Evolutionary conservation across 257 asterid genomes (phyloP).

Genomic region (Ehretia macrophylla): DNA sequence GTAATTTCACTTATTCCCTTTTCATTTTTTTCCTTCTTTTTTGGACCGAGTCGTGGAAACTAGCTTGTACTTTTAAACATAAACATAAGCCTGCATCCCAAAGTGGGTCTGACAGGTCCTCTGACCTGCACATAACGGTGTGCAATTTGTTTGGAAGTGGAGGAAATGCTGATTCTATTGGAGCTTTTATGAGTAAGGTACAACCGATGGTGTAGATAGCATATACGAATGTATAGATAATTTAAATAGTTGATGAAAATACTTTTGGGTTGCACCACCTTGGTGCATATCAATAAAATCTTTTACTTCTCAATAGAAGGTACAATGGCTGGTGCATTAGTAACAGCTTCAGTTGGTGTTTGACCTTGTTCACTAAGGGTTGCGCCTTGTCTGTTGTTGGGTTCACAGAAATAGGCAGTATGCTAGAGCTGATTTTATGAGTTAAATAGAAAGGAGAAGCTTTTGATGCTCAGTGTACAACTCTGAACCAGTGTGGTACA

Average conservation of each 20-base stretch:
- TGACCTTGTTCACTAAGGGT: background rate
- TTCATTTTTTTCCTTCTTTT: background rate
- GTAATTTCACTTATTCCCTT: conserved; percentile 22
- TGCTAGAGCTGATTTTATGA: background rate
- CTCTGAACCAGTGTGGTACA: background rate
- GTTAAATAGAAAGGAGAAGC: background rate
- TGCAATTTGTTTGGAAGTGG: background rate
- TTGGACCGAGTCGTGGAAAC: too few species aligned
- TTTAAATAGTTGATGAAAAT: too few species aligned
- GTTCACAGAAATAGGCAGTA: background rate
- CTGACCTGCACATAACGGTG: too few species aligned
- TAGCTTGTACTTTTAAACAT: too few species aligned
- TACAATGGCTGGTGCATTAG: too few species aligned
- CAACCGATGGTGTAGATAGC: too few species aligned
- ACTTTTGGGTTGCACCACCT: too few species aligned
- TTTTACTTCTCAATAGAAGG: too few species aligned
- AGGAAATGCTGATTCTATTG: background rate
- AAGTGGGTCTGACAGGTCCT: too few species aligned
- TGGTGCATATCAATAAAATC: too few species aligned
- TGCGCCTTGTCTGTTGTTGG: background rate
- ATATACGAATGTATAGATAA: too few species aligned
- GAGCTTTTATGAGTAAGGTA: background rate
- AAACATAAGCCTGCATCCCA: too few species aligned
- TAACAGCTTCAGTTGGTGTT: background rate
- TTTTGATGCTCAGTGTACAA: background rate